Conservation (phyloP, 345 rosid genomes). For the Murraya koenigii region DNA sequence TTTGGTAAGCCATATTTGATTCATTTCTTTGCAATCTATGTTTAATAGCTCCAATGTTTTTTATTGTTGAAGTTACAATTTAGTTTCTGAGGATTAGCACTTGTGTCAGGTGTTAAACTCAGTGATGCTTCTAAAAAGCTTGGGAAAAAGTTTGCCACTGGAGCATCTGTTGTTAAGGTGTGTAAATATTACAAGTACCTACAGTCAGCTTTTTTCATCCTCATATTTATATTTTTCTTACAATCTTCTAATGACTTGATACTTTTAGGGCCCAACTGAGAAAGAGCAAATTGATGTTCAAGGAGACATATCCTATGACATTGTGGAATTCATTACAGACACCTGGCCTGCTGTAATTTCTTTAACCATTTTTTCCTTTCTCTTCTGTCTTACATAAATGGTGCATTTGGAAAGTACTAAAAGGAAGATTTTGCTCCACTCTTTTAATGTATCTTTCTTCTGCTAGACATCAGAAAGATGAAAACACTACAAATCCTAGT, state of each 20-base stretch:
- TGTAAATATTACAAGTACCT: constrained; percentile 4
- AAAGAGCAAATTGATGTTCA: constrained; percentile 98
- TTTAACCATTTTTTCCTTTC: neutral
- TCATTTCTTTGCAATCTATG: constrained; percentile 6
- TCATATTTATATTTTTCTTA: constrained; percentile 3
- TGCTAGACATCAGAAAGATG: neutral
- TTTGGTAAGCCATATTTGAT: constrained; percentile 59
- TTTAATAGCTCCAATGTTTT: neutral
- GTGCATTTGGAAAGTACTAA: neutral
- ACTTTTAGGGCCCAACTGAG: constrained; percentile 85
- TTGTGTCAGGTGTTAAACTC: constrained; percentile 73
- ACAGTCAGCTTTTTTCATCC: constrained; percentile 3
- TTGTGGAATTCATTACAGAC: constrained; percentile 81
- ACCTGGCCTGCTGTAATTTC: constrained; percentile 80
- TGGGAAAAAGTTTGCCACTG: constrained; percentile 97
- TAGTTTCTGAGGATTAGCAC: constrained; percentile 11
- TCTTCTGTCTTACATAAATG: neutral
- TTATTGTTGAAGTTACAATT: neutral
- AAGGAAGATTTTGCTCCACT: neutral
- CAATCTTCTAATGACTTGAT: constrained; percentile 7
- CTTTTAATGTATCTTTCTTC: neutral
- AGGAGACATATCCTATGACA: constrained; percentile 88
- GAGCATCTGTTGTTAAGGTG: constrained; percentile 98
- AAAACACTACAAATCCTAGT: neutral
- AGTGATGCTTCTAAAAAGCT: constrained; percentile 93